phyloP scores from a whole-genome alignment of 2,329 filamentous ascomycete genomes.

The Botrytis pseudocinerea region DNA sequence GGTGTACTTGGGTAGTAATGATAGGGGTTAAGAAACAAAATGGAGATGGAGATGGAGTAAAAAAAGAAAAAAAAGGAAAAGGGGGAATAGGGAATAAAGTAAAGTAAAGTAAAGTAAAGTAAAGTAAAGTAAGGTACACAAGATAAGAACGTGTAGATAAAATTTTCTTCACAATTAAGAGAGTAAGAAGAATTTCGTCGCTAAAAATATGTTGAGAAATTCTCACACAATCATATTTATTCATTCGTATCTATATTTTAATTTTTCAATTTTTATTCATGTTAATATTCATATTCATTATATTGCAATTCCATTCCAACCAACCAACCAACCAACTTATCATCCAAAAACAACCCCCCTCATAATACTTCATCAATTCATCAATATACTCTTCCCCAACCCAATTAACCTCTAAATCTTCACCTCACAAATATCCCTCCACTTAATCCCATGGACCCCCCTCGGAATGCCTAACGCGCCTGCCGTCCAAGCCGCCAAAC shows the following conservation, averaged over 20 bases:
- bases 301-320: neutral
- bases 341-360: neutral
- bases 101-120: too few relatives aligned
- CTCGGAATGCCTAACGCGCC: slow-evolving; percentile 40
- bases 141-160: too few relatives aligned
- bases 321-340: neutral
- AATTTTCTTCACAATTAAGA: too few relatives aligned
- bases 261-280: neutral
- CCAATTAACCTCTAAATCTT: neutral
- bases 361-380: neutral
- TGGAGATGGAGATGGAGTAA: too few relatives aligned
- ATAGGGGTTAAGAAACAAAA: too few relatives aligned
- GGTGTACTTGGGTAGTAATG: too few relatives aligned
- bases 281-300: slow-evolving; percentile 7
- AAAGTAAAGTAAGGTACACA: too few relatives aligned
- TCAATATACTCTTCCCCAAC: neutral
- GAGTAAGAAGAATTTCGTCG: neutral
- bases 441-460: slow-evolving; percentile 40
- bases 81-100: too few relatives aligned
- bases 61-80: too few relatives aligned
- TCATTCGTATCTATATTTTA: neutral
- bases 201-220: neutral
- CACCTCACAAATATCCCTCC: slow-evolving; percentile 39
- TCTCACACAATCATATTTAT: neutral
- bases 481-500: slow-evolving; percentile 43